These are phyloP conservation scores for Cryptococcus depauperatus DNA, from an alignment of 1,284 basidiomycete species.

Conservation along the genomic window DNA sequence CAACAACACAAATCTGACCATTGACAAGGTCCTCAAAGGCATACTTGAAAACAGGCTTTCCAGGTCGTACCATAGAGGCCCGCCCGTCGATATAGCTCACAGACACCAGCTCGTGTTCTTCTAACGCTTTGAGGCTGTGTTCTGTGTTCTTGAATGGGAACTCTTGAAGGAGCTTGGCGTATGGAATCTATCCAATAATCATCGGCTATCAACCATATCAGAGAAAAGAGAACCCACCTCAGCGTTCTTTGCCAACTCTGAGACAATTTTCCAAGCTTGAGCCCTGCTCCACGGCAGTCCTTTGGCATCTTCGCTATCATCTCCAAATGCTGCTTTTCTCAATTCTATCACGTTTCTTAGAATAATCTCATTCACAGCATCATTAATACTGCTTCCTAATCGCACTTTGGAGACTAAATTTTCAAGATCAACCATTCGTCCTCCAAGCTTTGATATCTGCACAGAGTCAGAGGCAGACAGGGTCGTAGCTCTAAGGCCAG, in stretches of 20 bases:
- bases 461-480: conserved; percentile 49
- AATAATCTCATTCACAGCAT: conserved; percentile 84
- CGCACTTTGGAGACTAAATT: conserved; percentile 75
- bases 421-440: conserved; percentile 59
- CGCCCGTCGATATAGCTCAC: conserved; percentile 71
- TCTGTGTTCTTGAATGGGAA: conserved; percentile 92
- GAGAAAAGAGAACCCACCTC: conserved; percentile 51
- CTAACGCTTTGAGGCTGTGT: conserved; percentile 68
- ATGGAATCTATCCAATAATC: conserved; percentile 54
- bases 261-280: conserved; percentile 81
- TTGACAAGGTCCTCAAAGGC: conserved; percentile 74
- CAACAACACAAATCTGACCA: conserved; percentile 48
- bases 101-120: conserved; percentile 78
- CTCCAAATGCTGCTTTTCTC: conserved; percentile 85
- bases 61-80: conserved; percentile 75
- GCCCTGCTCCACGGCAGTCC: conserved; percentile 71
- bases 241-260: conserved; percentile 58
- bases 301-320: conserved; percentile 80
- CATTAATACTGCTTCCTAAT: conserved; percentile 58
- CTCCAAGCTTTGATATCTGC: conserved; percentile 67
- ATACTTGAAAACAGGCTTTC: conserved; percentile 78
- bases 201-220: not conserved
- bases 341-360: conserved; percentile 69
- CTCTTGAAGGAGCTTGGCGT: conserved; percentile 71
- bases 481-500: conserved; percentile 8